Base-by-base conservation (phyloP, 495 filamentous ascomycete genomes). In the Trichocladium uniseriatum region DNA sequence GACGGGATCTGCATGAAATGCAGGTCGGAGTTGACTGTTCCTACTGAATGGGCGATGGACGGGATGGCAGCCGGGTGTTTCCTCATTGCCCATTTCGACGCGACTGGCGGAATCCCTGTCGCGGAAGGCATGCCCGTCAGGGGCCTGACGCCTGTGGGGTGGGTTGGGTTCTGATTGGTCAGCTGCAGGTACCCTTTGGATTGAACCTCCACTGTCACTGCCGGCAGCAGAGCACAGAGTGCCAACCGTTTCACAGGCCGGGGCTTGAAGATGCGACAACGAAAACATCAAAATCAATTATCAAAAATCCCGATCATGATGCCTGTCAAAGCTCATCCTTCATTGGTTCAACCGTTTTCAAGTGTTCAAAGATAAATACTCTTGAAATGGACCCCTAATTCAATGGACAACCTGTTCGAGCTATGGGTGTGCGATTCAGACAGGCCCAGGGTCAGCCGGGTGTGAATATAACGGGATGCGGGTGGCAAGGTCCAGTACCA, bases 41-140 rank as follows among this genome's bases (percentile, higher is more conserved):
- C n/a, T n/a, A n/a, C 51, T 32, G 39, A 48, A 31, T 20, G 22
- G 45, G 45, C 38, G 38, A 43, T 10, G 10, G 34, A 20, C 24
- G 37, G 15, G 27, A 43, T 14, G 43, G 20, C 9, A 37, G 22
- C 16, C 13, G 16, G 16, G 32, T 36, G 39, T 44, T 44, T 51
- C 36, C 42, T 34, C 10, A 28, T 28, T 32, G 31, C 36, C 38
- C 49, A 35, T 14, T 20, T 35, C 41, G 54, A 52, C 54, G 50
- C 49, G 50, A 57, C 54, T 52, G 52, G 5, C 48, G 14, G 29
- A 9, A 49, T 38, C 54, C 54, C 37, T 48, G 54, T 53, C 54
- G 49, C 49, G 49, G 42, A 45, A 22, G 31, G 37, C 45, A 49
- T 57, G 49, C 45, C 8, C 8, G 38, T 53, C 49, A 52, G 54